Conservation (phyloP, 805 yeast genomes). For the Saturnispora ahearnii region DNA sequence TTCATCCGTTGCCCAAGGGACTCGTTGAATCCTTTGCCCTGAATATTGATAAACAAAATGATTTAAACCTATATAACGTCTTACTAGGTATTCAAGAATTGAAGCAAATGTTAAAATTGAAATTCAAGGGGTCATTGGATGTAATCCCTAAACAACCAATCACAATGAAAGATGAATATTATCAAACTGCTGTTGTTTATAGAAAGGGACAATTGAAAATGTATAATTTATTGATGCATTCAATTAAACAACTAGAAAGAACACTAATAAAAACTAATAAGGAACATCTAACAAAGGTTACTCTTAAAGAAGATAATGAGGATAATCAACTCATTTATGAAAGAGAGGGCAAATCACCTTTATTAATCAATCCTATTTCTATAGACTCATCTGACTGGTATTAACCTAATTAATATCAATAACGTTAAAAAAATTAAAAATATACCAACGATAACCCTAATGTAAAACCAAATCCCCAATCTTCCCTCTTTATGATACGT, state of each 20-base stretch:
- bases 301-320: constrained; percentile 10
- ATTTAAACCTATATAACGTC: constrained; percentile 40
- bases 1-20: constrained; percentile 33
- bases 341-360: constrained; percentile 3
- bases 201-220: constrained; percentile 34
- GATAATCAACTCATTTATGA: background rate
- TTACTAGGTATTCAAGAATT: constrained; percentile 57
- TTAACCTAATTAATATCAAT: constrained; percentile 22
- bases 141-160: constrained; percentile 8
- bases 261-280: constrained; percentile 28
- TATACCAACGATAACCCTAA: constrained; percentile 20
- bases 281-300: constrained; percentile 18
- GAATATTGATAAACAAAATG: constrained; percentile 22
- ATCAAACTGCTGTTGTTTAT: constrained; percentile 28
- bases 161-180: constrained; percentile 8
- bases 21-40: constrained; percentile 43
- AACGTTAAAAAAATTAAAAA: constrained; percentile 21
- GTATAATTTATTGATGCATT: constrained; percentile 29
- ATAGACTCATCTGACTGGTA: constrained; percentile 25
- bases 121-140: constrained; percentile 25
- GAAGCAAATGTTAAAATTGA: constrained; percentile 43
- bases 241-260: constrained; percentile 37
- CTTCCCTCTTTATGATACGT: constrained; percentile 28
- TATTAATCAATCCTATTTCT: background rate
- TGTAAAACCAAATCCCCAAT: constrained; percentile 27